Evolutionary conservation across 2,329 filamentous ascomycete species (phyloP).

Genomic region (Talaromyces verruculosus): DNA sequence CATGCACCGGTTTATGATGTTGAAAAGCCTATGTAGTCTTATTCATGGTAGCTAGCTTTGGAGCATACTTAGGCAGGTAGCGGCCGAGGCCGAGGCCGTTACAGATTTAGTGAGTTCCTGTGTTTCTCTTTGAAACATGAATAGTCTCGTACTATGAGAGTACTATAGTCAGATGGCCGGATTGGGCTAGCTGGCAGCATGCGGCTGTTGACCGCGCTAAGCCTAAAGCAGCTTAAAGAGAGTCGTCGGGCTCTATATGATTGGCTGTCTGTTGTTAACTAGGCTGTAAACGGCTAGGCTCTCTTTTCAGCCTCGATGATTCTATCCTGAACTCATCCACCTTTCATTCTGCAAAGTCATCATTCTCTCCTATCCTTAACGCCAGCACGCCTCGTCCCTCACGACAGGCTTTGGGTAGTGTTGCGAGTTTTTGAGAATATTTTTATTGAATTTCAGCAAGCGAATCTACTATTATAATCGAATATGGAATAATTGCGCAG

Average conservation of each 20-base stretch:
- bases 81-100: too few species aligned
- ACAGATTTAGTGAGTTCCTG: too few species aligned
- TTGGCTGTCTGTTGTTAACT: not conserved
- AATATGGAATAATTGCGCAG: conserved; percentile 4
- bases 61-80: too few species aligned
- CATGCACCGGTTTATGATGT: not conserved
- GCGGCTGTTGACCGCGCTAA: not conserved
- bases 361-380: not conserved
- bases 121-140: too few species aligned
- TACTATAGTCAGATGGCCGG: not conserved
- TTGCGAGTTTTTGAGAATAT: not conserved
- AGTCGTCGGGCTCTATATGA: not conserved
- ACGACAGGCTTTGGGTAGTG: not conserved
- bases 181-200: not conserved
- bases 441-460: too few species aligned
- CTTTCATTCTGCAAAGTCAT: not conserved
- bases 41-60: not conserved
- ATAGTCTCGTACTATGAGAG: too few species aligned
- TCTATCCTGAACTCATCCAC: conserved; percentile 1
- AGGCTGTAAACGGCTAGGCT: not conserved
- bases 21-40: not conserved
- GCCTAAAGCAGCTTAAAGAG: not conserved
- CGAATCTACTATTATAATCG: not conserved
- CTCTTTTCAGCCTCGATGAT: not conserved
- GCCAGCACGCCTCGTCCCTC: conserved; percentile 4